Evolutionary conservation across 345 rosid species (phyloP).

Genomic region (Brassica carinata): DNA sequence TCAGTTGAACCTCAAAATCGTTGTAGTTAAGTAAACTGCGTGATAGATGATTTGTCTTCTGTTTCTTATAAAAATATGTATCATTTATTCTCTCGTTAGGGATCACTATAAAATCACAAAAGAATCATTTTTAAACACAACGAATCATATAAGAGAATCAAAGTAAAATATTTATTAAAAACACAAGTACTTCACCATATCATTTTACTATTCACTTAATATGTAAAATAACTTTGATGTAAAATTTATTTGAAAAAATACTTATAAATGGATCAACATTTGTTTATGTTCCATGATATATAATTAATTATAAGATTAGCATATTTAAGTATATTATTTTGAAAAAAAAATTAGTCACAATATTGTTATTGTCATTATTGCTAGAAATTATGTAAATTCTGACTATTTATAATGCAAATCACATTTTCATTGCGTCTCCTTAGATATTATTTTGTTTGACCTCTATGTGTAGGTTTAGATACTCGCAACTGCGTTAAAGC

Average conservation of each 20-base stretch:
- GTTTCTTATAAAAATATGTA: too few relatives aligned
- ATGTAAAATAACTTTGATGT: background rate
- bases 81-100: too few relatives aligned
- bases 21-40: background rate
- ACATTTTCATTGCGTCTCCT: slow-evolving; percentile 19
- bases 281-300: background rate
- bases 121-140: background rate
- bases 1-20: background rate
- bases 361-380: background rate
- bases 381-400: background rate
- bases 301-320: background rate
- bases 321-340: background rate
- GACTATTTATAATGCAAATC: background rate
- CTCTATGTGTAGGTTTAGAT: slow-evolving; percentile 9
- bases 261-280: background rate
- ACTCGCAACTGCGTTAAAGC: slow-evolving; percentile 8
- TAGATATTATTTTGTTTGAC: slow-evolving; percentile 15
- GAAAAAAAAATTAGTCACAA: background rate
- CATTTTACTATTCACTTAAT: background rate
- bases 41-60: background rate
- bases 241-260: background rate
- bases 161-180: too few relatives aligned
- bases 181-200: background rate
- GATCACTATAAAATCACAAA: background rate
- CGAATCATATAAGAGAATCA: background rate